phyloP scores from a whole-genome alignment of 1,139 yeast species.

The Pichia terricola region DNA sequence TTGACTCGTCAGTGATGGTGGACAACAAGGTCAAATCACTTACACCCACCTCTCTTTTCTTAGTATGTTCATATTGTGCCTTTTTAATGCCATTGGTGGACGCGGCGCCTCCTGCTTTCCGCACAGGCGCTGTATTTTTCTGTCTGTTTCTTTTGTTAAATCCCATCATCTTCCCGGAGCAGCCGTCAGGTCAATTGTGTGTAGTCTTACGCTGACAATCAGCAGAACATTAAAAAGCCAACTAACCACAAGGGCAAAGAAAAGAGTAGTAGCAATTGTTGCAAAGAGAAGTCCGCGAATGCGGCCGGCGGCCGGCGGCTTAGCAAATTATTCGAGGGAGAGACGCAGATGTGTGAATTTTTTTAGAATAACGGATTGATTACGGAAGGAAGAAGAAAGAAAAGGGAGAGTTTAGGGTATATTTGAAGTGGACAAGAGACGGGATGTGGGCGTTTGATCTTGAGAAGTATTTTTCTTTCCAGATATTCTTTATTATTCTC shows the following conservation, averaged over 20 bases:
- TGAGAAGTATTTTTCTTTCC: slow-evolving; percentile 56
- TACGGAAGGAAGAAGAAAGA: no score
- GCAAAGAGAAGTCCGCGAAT: no score
- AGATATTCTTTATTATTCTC: slow-evolving; percentile 79
- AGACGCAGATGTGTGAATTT: no score
- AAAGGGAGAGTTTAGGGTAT: no score
- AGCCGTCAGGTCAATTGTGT: neutral
- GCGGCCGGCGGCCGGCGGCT: no score
- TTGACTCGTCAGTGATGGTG: slow-evolving; percentile 83
- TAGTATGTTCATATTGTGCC: slow-evolving; percentile 82
- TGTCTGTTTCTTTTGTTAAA: slow-evolving; percentile 41
- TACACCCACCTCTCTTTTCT: slow-evolving; percentile 95
- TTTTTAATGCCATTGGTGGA: slow-evolving; percentile 45
- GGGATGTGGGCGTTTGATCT: slow-evolving; percentile 12
- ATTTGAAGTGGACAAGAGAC: no score
- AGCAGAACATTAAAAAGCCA: no score
- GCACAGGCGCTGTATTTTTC: slow-evolving; percentile 50
- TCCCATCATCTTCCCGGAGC: slow-evolving; percentile 11
- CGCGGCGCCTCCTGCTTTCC: slow-evolving; percentile 26
- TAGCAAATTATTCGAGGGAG: no score
- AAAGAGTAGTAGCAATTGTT: no score
- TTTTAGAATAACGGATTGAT: no score
- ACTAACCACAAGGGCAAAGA: no score
- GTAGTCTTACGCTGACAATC: neutral
- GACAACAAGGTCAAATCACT: slow-evolving; percentile 86